Base-by-base conservation (phyloP, 768 basidiomycete species). In the Mrakia blollopis region DNA sequence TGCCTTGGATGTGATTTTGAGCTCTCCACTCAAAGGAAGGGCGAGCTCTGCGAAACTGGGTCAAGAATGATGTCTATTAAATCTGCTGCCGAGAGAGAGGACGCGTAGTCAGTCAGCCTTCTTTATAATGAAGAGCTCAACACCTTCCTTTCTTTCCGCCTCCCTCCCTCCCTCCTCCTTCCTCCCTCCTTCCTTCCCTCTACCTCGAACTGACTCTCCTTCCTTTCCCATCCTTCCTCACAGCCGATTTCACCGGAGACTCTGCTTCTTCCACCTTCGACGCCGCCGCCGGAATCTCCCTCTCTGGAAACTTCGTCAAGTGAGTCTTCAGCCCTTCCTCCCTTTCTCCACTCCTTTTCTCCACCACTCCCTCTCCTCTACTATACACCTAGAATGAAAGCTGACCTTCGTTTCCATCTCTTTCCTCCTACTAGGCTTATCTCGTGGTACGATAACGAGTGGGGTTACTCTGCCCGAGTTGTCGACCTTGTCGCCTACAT, bases 221-320 rank as follows among this genome's bases (percentile, higher is more conserved):
- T 61, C 60, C 57, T n/a, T 60, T 25, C 14, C 57, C 23, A 30
- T 60, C 23, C 60, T 8, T 30, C 60, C 60, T 61, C n/a, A 18
- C 9, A 25, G 57, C 57, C 57, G 18, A 3, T 13, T 77, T 78
- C 54, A 60, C 9, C 57, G 57, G 8, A 30, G 57, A 25, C 57
- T 30, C 28, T 44, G 11, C 5, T 7, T 44, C 44, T 6, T 92
- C 90, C 78, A 92, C 94, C 87, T 98, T 98, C 84, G 96, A 98
- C 82, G 95, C 94, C 81, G 86, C 85, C 79, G 96, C 92, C 63
- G 96, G 96, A 81, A 98, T 98, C 84, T 88, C 90, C 83, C 44
- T 44, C 44, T 44, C 44, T 90, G 82, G 86, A 79, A 90, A 90
- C 86, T 98, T 98, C 82, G 92, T 98, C 87, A 98, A 98, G 63